phyloP scores from a whole-genome alignment of 805 yeast species.

The Nakazawaea siamensis region DNA sequence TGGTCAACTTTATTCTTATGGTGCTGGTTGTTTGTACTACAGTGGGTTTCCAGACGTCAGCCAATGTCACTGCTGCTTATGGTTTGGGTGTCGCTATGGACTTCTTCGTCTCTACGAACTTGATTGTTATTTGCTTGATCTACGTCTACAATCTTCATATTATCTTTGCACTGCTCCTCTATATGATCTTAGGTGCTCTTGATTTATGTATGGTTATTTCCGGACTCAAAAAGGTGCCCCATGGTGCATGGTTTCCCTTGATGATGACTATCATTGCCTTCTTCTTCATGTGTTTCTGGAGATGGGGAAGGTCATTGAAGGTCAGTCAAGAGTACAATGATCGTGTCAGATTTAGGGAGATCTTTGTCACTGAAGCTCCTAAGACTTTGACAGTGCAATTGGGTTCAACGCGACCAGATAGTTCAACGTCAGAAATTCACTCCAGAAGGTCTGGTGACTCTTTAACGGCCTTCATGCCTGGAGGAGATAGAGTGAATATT shows the following conservation, averaged over 20 bases:
- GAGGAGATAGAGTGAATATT: conserved; percentile 3
- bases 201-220: conserved; percentile 39
- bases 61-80: conserved; percentile 49
- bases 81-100: conserved; percentile 53
- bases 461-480: conserved; percentile 2
- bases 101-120: conserved; percentile 40
- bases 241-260: conserved; percentile 59
- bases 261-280: conserved; percentile 32
- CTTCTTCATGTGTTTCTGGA: conserved; percentile 35
- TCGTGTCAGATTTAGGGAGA: conserved; percentile 26
- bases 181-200: conserved; percentile 34
- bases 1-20: conserved; percentile 41
- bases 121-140: conserved; percentile 36
- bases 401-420: conserved; percentile 1
- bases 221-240: conserved; percentile 41
- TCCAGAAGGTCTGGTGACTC: neutral
- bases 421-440: neutral
- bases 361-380: conserved; percentile 22
- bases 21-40: conserved; percentile 41
- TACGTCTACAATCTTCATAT: conserved; percentile 34
- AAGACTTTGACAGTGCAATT: neutral
- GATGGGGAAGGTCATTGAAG: conserved; percentile 35
- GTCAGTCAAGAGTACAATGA: conserved; percentile 28
- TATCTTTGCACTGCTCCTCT: conserved; percentile 25
- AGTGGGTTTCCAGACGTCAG: conserved; percentile 42